These are phyloP conservation scores for Aotearoamyces nothofagi DNA, from an alignment of 2,329 filamentous ascomycete genomes.

Conservation along the genomic window DNA sequence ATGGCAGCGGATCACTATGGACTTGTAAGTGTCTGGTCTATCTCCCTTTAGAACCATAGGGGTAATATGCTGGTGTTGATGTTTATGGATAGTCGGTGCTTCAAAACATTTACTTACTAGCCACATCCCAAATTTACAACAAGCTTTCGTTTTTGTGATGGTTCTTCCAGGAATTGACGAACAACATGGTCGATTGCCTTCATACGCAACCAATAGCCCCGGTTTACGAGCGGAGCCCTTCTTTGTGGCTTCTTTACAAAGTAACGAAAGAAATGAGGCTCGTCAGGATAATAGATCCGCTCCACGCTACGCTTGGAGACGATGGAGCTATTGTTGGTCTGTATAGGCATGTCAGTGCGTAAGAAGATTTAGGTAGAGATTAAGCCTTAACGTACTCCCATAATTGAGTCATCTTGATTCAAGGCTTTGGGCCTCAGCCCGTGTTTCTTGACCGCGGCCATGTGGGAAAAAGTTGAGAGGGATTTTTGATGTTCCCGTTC, in stretches of 20 bases:
- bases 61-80: too few relatives aligned
- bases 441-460: too few relatives aligned
- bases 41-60: too few relatives aligned
- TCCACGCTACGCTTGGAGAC: constrained; percentile 91
- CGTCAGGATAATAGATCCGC: constrained; percentile 60
- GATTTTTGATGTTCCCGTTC: too few relatives aligned
- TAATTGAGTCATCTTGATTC: constrained; percentile 35
- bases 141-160: constrained; percentile 45
- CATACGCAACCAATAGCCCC: constrained; percentile 72
- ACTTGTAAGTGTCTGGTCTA: constrained; percentile 4
- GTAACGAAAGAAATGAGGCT: constrained; percentile 73
- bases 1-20: constrained; percentile 69
- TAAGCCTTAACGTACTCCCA: constrained; percentile 29
- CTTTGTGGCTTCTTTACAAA: constrained; percentile 77
- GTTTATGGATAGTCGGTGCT: too few relatives aligned
- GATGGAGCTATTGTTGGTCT: constrained; percentile 87
- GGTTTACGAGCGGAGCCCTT: constrained; percentile 77
- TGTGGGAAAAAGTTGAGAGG: too few relatives aligned
- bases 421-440: constrained; percentile 11
- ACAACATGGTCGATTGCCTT: constrained; percentile 66
- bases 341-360: constrained; percentile 5
- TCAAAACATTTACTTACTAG: constrained; percentile 65
- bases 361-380: constrained; percentile 3
- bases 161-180: constrained; percentile 50
- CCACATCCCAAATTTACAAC: constrained; percentile 81